Evolutionary conservation across 2,329 filamentous ascomycete genomes (phyloP).

Genomic region (Aureobasidium sp.): DNA sequence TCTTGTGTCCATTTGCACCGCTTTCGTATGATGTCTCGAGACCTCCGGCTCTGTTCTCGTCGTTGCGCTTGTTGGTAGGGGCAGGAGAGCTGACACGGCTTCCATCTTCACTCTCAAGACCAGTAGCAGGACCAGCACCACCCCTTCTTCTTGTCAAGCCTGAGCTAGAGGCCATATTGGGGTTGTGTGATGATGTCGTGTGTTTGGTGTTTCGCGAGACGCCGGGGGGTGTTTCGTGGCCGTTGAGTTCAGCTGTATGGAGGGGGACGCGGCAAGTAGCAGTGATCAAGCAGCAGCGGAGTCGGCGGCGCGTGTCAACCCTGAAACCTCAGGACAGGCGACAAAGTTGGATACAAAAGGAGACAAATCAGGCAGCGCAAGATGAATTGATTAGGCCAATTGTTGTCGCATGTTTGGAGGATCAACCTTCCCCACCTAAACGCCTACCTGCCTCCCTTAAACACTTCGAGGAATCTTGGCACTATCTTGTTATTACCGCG

Average conservation of each 20-base stretch:
- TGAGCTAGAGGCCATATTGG: conserved; percentile 57
- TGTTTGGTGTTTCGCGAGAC: not conserved
- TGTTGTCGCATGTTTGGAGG: conserved; percentile 13
- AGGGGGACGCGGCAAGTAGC: not conserved
- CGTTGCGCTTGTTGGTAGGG: conserved; percentile 47
- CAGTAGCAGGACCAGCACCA: conserved; percentile 46
- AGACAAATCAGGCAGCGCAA: not conserved
- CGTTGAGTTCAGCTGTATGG: conserved; percentile 11
- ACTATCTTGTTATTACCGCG: not conserved
- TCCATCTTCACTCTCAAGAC: conserved; percentile 54
- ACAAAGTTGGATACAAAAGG: not conserved
- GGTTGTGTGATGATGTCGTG: not conserved
- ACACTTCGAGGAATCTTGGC: not conserved
- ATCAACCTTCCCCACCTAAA: not conserved
- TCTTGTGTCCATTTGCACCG: conserved; percentile 94
- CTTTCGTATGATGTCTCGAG: conserved; percentile 81
- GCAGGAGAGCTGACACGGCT: conserved; percentile 61
- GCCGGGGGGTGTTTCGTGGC: conserved; percentile 6
- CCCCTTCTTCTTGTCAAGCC: conserved; percentile 65
- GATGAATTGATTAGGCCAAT: conserved; percentile 3
- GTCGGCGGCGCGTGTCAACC: not conserved
- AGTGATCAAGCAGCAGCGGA: not conserved
- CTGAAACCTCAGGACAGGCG: not conserved
- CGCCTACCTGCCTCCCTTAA: conserved; percentile 3
- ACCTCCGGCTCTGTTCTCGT: conserved; percentile 30